Conservation (phyloP, 192 early-diverging fungal genomes). For the Mortierella alpina region DNA sequence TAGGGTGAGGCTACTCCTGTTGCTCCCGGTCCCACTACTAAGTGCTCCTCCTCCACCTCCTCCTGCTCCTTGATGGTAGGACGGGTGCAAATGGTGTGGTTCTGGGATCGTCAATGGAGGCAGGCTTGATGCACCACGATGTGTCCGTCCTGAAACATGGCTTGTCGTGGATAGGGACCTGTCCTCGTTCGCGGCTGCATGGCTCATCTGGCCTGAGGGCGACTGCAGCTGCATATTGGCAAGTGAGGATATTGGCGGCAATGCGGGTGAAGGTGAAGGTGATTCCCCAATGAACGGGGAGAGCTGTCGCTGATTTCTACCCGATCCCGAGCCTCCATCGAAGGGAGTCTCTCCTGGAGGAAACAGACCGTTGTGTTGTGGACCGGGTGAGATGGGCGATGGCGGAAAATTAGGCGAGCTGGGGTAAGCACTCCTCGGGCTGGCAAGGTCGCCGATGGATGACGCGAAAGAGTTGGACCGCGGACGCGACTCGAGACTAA, state of each 20-base stretch:
- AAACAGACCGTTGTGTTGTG: constrained; percentile 6
- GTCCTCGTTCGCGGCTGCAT: background rate
- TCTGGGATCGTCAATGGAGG: constrained; percentile 47
- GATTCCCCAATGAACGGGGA: constrained; percentile 17
- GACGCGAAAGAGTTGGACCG: constrained; percentile 40
- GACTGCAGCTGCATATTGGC: constrained; percentile 40
- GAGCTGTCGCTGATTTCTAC: constrained; percentile 18
- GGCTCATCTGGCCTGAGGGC: constrained; percentile 8
- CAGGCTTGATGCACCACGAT: constrained; percentile 18
- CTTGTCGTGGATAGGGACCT: background rate
- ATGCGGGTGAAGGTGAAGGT: constrained; percentile 23
- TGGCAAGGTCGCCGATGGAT: constrained; percentile 19
- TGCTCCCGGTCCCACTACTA: constrained; percentile 16
- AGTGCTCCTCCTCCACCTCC: background rate
- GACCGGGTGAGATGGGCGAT: constrained; percentile 28
- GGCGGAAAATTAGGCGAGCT: constrained; percentile 32
- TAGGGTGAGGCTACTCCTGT: constrained; percentile 38
- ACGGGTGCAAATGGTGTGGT: constrained; percentile 46
- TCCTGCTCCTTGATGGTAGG: constrained; percentile 15
- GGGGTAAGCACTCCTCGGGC: constrained; percentile 17
- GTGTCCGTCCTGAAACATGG: constrained; percentile 11
- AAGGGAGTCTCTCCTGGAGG: constrained; percentile 9
- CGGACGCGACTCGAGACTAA: constrained; percentile 33
- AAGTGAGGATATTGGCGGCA: constrained; percentile 46
- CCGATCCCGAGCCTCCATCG: constrained; percentile 1